Evolutionary conservation across 2,329 filamentous ascomycete species (phyloP).

Genomic region (Hawksworthiomyces lignivorus): DNA sequence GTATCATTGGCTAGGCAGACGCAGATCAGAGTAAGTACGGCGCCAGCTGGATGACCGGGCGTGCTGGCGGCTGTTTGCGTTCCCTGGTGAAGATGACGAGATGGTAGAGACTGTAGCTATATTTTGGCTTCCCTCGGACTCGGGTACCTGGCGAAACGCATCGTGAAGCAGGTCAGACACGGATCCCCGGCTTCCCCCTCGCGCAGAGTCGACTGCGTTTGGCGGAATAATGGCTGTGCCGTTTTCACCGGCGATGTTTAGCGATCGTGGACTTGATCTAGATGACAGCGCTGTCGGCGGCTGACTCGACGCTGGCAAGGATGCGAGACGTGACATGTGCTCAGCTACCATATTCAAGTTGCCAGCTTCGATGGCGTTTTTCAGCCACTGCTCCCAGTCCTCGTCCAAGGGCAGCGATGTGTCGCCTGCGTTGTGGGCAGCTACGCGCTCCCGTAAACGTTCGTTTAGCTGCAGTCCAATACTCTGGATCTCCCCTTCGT

Average conservation of each 20-base stretch:
- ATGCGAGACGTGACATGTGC: conserved; percentile 30
- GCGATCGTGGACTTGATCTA: too few relatives aligned
- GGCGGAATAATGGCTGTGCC: too few relatives aligned
- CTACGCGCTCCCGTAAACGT: conserved; percentile 56
- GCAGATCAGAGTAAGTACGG: conserved; percentile 27
- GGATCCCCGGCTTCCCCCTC: too few relatives aligned
- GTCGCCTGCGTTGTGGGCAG: conserved; percentile 54
- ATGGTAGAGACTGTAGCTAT: too few relatives aligned
- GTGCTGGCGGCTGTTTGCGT: too few relatives aligned
- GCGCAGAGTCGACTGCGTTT: too few relatives aligned
- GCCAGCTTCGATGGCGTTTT: conserved; percentile 60
- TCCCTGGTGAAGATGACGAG: too few relatives aligned
- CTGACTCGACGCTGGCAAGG: conserved; percentile 21
- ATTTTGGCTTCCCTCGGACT: too few relatives aligned
- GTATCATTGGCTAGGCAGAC: conserved; percentile 32
- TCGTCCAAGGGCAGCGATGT: conserved; percentile 54
- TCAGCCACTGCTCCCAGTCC: conserved; percentile 69
- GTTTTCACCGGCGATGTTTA: not conserved
- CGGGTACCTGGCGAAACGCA: too few relatives aligned
- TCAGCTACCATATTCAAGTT: conserved; percentile 42
- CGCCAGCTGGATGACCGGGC: conserved; percentile 11
- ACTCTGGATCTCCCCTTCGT: conserved; percentile 43
- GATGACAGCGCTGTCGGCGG: not conserved
- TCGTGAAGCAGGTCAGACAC: too few relatives aligned
- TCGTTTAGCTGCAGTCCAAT: conserved; percentile 57